Evolutionary conservation across 495 filamentous ascomycete species (phyloP), one percentile per base, ranked within the genome.

Genomic region (Lasiosphaeriaceae sp.): DNA sequence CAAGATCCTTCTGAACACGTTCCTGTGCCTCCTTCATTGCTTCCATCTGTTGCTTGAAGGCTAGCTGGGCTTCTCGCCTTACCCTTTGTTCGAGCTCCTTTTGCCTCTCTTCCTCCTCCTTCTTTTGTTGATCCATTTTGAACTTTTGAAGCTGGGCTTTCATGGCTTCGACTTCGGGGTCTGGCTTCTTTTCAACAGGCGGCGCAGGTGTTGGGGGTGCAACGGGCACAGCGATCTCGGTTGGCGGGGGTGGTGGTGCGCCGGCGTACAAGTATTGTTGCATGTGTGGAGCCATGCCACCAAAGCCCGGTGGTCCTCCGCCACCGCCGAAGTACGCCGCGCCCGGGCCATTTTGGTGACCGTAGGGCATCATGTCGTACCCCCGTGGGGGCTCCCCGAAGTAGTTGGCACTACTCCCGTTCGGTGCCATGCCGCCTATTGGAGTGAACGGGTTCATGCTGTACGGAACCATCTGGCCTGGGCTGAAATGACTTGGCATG

Each of bases 351-450:
- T 52, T 39, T 6, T 51, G 56, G 23, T 69, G 67, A 31, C 26
- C 26, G 57, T 79, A 80, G 2, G 75, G 74, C 68, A 77, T 77
- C 76, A 80, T 72, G 47, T 77, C 75, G 56, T 74, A 72, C 22
- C 60, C 66, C 26, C 66, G 58, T 29, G 62, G 69, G 12, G 61
- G 70, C 3, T 71, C 68, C 12, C 63, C 66, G 48, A 70, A 77
- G 58, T 68, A 77, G 31, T 71, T 70, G 22, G 51, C 59, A 29
- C 69, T 66, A 47, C 57, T 66, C 45, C 55, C 55, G 22, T 46
- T 56, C 19, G 19, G n/a, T n/a, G 50, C 52, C 56, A 60, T 53
- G 37, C 45, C 52, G 23, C 45, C 45, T 22, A 65, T 56, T 17
- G 75, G 72, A n/a, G 74, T 61, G 58, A 78, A 78, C 1, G 77